Conservation (phyloP, 768 basidiomycete genomes). For the Macrolepiota fuliginosa region DNA sequence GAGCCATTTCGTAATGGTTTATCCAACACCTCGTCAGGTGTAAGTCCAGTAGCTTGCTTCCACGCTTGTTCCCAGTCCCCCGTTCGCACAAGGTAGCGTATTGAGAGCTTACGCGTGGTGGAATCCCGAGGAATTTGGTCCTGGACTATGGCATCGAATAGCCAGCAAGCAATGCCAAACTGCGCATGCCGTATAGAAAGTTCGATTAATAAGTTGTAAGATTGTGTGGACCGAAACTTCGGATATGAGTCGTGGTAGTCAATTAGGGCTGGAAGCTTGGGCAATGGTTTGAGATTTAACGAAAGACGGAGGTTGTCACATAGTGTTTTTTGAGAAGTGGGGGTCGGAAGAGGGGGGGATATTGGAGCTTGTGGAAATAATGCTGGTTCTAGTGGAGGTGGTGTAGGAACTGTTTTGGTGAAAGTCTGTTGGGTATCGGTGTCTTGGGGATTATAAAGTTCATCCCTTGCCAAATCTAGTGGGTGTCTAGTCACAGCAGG, state of each 20-base stretch:
- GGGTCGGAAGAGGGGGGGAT: neutral
- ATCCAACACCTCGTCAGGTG: constrained; percentile 11
- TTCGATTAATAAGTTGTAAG: constrained; percentile 17
- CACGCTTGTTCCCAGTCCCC: constrained; percentile 18
- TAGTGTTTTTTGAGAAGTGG: constrained; percentile 2
- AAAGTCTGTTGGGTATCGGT: neutral
- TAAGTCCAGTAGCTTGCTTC: neutral
- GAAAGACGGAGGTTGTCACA: constrained; percentile 4
- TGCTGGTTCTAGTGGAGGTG: neutral
- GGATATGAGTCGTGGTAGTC: constrained; percentile 16
- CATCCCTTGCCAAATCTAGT: neutral
- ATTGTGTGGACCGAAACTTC: constrained; percentile 13
- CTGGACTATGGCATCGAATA: constrained; percentile 10
- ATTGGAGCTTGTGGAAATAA: constrained; percentile 2
- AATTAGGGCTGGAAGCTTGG: constrained; percentile 12
- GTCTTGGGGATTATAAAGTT: neutral
- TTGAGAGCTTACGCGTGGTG: constrained; percentile 12
- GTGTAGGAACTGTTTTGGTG: neutral
- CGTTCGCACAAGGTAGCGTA: constrained; percentile 16
- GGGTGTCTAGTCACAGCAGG: neutral
- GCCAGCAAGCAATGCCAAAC: constrained; percentile 13
- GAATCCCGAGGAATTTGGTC: constrained; percentile 10
- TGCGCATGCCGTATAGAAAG: constrained; percentile 15
- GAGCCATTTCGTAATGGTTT: constrained; percentile 9
- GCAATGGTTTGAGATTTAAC: constrained; percentile 8